These are phyloP conservation scores for Pharus latifolius DNA, from an alignment of 176 grass and related monocot genomes.

Conservation along the genomic window DNA sequence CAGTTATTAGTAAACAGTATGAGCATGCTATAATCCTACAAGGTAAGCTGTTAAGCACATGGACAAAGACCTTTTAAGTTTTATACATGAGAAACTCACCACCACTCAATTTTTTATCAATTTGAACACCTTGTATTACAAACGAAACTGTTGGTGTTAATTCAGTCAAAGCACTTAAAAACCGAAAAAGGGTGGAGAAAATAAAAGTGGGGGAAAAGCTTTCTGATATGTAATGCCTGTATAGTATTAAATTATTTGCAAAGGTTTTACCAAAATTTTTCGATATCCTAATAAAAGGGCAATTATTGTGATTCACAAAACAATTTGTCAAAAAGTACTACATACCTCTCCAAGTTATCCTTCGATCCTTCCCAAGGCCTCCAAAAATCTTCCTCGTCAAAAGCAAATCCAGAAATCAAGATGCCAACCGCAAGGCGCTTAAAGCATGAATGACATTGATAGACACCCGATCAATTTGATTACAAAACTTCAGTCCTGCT, in stretches of 20 bases:
- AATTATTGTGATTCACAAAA: constrained; percentile 2
- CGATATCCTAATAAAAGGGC: neutral
- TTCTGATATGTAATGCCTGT: too few species aligned
- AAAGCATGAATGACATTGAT: constrained; percentile 15
- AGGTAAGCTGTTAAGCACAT: neutral
- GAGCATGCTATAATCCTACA: neutral
- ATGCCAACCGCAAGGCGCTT: constrained; percentile 87
- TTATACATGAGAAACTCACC: too few species aligned
- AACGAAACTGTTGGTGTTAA: too few species aligned
- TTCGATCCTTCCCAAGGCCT: constrained; percentile 88
- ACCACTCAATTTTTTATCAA: too few species aligned
- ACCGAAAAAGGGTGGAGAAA: too few species aligned
- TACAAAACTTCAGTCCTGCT: neutral
- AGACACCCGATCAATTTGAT: constrained; percentile 2
- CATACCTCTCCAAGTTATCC: constrained; percentile 89
- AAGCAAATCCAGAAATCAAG: constrained; percentile 83
- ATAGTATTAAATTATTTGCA: too few species aligned
- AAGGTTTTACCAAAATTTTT: too few species aligned
- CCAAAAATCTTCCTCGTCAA: constrained; percentile 75
- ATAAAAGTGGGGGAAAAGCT: too few species aligned
- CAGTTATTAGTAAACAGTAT: neutral
- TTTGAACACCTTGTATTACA: too few species aligned
- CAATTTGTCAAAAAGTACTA: neutral
- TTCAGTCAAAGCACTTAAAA: too few species aligned
- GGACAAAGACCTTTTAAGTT: neutral